Base-by-base conservation (phyloP, 2,329 filamentous ascomycete species). In the Xylaria sp. region DNA sequence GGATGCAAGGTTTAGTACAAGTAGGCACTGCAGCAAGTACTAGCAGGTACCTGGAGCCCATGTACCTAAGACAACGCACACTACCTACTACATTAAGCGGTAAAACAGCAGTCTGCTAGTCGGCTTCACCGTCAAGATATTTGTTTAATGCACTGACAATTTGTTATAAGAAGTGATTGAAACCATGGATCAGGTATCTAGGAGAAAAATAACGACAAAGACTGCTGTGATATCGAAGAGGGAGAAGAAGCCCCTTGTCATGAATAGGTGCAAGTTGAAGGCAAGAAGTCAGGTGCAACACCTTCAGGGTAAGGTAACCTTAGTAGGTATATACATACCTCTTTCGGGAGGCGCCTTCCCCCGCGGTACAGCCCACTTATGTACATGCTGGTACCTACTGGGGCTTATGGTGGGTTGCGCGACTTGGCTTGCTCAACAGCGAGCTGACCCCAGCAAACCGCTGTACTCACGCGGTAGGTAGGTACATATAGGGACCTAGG, bases 1-100 rank as follows among this genome's bases (percentile, higher is more conserved):
- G 48, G 63, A 61, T 64, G 67, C 59, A 62, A 65, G 63, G 60
- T 63, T 56, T 59, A 48, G 37, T 37, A 37, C 8, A 37, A 37
- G 34, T 37, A n/a, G n/a, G n/a, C n/a, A 10, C 28, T 28, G 3
- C 10, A 37, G 8, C 10, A 37, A 37, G 34, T 37, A 37, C 34
- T 37, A 63, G 60, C 28, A 23, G 44, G 54, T 62, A 51, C 55
- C 31, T 55, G 65, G 39, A 57, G 46, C 65, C 7, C 25, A 39
- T 15, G 58, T 57, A 37, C 10, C 37, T 57, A 48, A 55, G 61
- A 67, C 61, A 63, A 67, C 61, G 59, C 57, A 15, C 34, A 34
- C 44, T 25, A 25, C 23, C 44, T 25, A 25, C 23, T n/a, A 23
- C 3, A 31, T n/a, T n/a, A 7, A 18, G 56, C 46, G 25, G 59